phyloP scores from a whole-genome alignment of 2,329 filamentous ascomycete genomes.

The Cadophora gregata region DNA sequence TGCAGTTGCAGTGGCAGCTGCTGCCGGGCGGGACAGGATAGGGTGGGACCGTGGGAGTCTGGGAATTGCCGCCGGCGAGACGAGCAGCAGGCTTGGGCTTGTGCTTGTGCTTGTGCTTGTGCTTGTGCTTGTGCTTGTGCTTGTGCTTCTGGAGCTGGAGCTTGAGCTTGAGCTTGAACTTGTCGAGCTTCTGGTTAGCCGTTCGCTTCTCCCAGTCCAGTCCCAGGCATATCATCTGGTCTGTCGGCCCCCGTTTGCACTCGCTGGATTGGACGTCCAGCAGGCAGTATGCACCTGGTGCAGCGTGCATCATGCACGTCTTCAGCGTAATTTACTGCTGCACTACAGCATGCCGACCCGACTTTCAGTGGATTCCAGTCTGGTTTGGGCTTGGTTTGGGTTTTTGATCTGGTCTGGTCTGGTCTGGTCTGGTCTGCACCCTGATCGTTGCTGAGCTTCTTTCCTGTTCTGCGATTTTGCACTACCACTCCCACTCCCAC shows the following conservation, averaged over 20 bases:
- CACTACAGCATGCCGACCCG: not conserved
- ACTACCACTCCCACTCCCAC: too few species aligned
- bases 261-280: constrained; percentile 2
- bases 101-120: not conserved
- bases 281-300: constrained; percentile 1
- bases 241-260: not conserved
- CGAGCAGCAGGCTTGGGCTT: not conserved
- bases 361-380: not conserved
- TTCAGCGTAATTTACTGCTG: constrained; percentile 21
- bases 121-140: not conserved
- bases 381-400: not conserved
- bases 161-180: not conserved
- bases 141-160: not conserved
- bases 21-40: not conserved
- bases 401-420: not conserved
- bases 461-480: not conserved
- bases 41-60: too few species aligned
- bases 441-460: not conserved
- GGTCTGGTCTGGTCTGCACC: not conserved
- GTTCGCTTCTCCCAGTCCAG: not conserved
- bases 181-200: not conserved
- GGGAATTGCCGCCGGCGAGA: not conserved
- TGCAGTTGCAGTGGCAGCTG: not conserved
- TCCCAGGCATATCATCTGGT: not conserved
- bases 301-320: constrained; percentile 26